Percentiles rank a stretch among this genome's conserved stretches.
Evolutionary conservation across 805 yeast species (phyloP).

Genomic region (Clavispora vitiphila): DNA sequence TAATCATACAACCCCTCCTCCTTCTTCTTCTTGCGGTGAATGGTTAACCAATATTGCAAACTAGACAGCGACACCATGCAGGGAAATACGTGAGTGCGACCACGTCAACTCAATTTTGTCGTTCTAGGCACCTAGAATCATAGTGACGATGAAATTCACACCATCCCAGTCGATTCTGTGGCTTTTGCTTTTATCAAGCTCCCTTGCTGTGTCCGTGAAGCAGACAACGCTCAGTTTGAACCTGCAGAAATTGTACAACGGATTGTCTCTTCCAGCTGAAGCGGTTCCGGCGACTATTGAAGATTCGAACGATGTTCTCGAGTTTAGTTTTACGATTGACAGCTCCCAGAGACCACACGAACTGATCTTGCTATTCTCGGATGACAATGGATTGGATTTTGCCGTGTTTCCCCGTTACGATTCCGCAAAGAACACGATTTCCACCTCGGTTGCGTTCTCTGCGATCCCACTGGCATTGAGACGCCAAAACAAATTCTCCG

Average conservation of each 20-base stretch:
- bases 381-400: constrained; percentile 26
- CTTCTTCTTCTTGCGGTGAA: too few species aligned
- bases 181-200: constrained; percentile 17
- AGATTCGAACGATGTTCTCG: constrained; percentile 28
- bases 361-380: constrained; percentile 25
- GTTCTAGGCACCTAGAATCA: background rate
- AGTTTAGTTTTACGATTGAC: constrained; percentile 21
- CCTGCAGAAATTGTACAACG: constrained; percentile 19
- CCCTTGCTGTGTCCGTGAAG: constrained; percentile 24
- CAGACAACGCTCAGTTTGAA: constrained; percentile 27
- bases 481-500: constrained; percentile 24
- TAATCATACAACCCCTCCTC: too few species aligned
- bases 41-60: too few species aligned
- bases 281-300: constrained; percentile 26
- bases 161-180: constrained; percentile 11
- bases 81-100: background rate
- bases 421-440: constrained; percentile 14
- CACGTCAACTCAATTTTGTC: constrained; percentile 1
- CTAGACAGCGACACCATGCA: background rate
- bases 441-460: constrained; percentile 20
- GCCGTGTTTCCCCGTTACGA: constrained; percentile 28
- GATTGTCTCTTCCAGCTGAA: constrained; percentile 23
- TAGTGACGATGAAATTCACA: constrained; percentile 18
- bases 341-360: constrained; percentile 31
- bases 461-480: constrained; percentile 35